Base-by-base conservation (phyloP, 2,329 filamentous ascomycete species). In the Cryphonectria radicalis region DNA sequence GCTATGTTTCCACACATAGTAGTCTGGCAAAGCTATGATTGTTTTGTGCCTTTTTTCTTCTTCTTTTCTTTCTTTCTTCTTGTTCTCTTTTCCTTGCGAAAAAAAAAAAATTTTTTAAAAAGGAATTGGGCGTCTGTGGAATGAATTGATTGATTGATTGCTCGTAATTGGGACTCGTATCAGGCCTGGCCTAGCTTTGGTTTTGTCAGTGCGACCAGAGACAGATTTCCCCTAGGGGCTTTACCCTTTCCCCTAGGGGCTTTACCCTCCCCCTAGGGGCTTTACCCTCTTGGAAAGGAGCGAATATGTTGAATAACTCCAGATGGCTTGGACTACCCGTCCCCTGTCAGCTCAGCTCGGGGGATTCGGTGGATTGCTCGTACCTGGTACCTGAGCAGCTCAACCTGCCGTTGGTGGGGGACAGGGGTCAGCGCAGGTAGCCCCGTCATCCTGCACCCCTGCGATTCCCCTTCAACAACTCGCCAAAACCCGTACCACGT, bases 341-440 rank as follows among this genome's bases (percentile, higher is more conserved):
- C 59, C n/a, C 25, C 35, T 35, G 25, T 42, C 35, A n/a, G 46
- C 17, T 25, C 50, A 59, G 46, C 35, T 67, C 66, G 66, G 66
- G 37, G 53, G 53, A 60, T 67, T 67, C 66, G 66, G 66, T 8
- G 53, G 25, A 67, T 67, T 62, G 55, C 37, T 62, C 0, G 66
- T 68, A 68, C 66, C 66, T 8, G 55, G 57, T 63, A 68, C 66
- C 60, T 68, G 66, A 13, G 1, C 57, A 68, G 57, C 55, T 43
- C 66, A 59, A 67, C 66, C 53, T 37, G 37, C 50, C 32, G 32
- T 57, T 42, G 60, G 62, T 55, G 43, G 60, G 32, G 46, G 60
- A 22, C 37, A 59, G 66, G 66, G 66, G 37, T 50, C 28, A n/a
- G 42, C 63, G 43, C 63, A 65, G 13, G 42, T 35, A 35, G 8